A percentile compares a stretch with the other conserved stretches of the same genome.
Evolutionary conservation across 176 grass and related monocot genomes (phyloP).

Genomic region (Cymbopogon citratus): DNA sequence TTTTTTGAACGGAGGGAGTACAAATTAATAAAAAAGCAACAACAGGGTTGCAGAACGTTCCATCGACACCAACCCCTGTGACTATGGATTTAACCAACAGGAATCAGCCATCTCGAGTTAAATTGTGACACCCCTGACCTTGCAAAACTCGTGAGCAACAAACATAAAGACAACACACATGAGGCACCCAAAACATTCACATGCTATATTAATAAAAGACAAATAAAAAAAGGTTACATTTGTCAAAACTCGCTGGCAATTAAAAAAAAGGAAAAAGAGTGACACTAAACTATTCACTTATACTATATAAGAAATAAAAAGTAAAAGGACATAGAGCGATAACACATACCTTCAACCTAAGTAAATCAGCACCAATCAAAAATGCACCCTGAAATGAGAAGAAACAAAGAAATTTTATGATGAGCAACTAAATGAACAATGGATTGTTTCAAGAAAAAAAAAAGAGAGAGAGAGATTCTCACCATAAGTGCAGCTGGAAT

Average conservation of each 20-base stretch:
- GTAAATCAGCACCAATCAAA: conserved; percentile 65
- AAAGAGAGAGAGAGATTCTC: neutral
- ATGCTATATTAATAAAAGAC: neutral
- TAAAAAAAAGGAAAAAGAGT: neutral
- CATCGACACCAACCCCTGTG: neutral
- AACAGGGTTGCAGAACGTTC: too few species aligned
- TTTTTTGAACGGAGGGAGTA: too few species aligned
- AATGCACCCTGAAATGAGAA: conserved; percentile 58
- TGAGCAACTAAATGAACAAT: neutral
- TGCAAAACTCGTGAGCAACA: neutral
- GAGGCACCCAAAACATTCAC: neutral
- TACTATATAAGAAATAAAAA: conserved; percentile 23
- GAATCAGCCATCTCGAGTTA: neutral
- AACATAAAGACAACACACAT: neutral
- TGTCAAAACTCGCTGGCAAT: neutral
- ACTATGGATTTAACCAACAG: neutral
- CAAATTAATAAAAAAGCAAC: too few species aligned
- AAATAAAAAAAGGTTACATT: neutral
- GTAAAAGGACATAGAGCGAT: conserved; percentile 1
- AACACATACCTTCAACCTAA: conserved; percentile 51
- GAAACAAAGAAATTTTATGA: conserved; percentile 7
- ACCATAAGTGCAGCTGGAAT: conserved; percentile 77
- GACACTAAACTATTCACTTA: conserved; percentile 16
- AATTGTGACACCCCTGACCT: neutral
- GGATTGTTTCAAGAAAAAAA: neutral